Percentiles rank a stretch among this genome's conserved stretches.
phyloP scores from a whole-genome alignment of 495 filamentous ascomycete genomes.

The Clavariopsis aquatica region DNA sequence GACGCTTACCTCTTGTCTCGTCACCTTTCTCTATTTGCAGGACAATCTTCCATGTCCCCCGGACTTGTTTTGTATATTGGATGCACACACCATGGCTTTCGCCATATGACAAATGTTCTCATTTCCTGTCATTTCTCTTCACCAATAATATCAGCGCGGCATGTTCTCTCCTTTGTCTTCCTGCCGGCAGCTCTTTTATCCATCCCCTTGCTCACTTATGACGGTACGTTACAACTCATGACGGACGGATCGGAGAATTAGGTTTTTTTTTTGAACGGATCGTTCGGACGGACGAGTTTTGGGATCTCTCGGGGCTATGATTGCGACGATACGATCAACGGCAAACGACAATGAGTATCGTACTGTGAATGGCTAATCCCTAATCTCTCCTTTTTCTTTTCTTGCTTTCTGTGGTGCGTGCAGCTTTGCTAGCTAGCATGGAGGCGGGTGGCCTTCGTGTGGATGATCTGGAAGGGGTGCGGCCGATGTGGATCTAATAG shows the following conservation, averaged over 20 bases:
- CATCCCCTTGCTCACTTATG: conserved; percentile 12
- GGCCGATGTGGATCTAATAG: not conserved
- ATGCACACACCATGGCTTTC: conserved; percentile 1
- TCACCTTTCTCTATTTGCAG: no score
- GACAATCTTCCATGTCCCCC: not conserved
- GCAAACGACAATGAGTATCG: conserved; percentile 1
- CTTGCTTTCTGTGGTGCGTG: no score
- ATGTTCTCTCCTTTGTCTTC: not conserved
- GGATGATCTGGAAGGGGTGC: not conserved
- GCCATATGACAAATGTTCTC: conserved; percentile 3
- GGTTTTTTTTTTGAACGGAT: conserved; percentile 1
- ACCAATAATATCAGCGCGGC: not conserved
- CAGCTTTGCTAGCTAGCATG: not conserved
- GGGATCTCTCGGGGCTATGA: not conserved
- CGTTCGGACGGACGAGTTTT: not conserved
- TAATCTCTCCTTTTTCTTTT: not conserved
- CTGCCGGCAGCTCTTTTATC: not conserved
- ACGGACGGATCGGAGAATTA: conserved; percentile 8
- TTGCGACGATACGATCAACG: not conserved
- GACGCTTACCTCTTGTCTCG: not conserved
- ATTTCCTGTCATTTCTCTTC: conserved; percentile 9
- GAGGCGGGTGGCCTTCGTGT: not conserved
- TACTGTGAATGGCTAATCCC: conserved; percentile 7
- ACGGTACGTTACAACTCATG: conserved; percentile 12
- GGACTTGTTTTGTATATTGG: conserved; percentile 11